These are phyloP conservation scores for Butyriboletus loyo DNA, from an alignment of 768 basidiomycete genomes.

Conservation along the genomic window DNA sequence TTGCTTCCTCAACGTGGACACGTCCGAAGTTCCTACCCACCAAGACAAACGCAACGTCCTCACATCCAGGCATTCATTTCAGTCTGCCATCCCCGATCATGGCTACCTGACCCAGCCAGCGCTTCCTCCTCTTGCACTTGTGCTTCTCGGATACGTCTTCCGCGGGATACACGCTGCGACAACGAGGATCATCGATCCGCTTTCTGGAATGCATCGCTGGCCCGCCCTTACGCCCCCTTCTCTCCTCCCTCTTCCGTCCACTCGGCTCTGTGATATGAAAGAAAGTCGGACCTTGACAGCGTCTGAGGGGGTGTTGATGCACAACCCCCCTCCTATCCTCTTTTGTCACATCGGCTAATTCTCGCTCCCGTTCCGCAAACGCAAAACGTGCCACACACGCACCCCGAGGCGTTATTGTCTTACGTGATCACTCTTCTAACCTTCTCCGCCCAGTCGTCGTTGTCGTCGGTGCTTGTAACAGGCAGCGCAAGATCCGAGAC, in stretches of 20 bases:
- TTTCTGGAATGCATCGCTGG: not conserved
- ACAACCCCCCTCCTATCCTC: not conserved
- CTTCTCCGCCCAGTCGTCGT: not conserved
- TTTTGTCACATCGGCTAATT: slow-evolving; percentile 10
- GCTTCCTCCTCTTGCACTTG: not conserved
- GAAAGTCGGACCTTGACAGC: slow-evolving; percentile 3
- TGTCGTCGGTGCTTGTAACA: slow-evolving; percentile 1
- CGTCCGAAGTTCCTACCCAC: not conserved
- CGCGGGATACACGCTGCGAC: slow-evolving; percentile 10
- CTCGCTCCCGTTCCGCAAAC: slow-evolving; percentile 4
- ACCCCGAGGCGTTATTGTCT: not conserved
- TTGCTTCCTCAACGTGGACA: not conserved
- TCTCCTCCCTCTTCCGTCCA: not conserved
- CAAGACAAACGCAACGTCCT: not conserved
- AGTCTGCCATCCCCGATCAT: not conserved
- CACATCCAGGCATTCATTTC: not conserved
- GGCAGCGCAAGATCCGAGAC: slow-evolving; percentile 10
- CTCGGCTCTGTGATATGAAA: not conserved
- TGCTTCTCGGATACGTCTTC: not conserved
- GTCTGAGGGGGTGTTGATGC: not conserved
- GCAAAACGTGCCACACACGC: not conserved
- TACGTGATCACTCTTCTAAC: slow-evolving; percentile 3
- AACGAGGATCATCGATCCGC: slow-evolving; percentile 15
- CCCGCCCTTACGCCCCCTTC: not conserved
- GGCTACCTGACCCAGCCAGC: not conserved